Percentiles rank a stretch among this genome's conserved stretches.
Conservation (phyloP, 345 rosid genomes). For the Bretschneidera sinensis region DNA sequence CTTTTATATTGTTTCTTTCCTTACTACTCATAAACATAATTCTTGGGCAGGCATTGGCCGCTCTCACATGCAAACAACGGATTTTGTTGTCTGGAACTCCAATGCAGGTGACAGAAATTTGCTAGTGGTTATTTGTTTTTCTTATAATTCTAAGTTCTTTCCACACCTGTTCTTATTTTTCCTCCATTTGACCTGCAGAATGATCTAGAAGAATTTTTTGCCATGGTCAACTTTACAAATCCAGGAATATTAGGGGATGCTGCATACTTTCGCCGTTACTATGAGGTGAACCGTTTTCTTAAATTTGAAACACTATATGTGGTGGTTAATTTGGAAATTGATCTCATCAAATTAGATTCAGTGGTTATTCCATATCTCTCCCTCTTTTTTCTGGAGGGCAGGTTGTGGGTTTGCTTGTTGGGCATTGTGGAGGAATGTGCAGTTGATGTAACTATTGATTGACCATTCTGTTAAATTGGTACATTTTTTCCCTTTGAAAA, state of each 20-base stretch:
- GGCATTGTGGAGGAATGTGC: not conserved
- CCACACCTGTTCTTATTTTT: constrained; percentile 9
- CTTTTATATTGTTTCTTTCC: not conserved
- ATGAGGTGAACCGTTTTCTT: constrained; percentile 49
- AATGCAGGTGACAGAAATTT: constrained; percentile 66
- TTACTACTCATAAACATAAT: constrained; percentile 16
- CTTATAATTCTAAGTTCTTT: constrained; percentile 8
- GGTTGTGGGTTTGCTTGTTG: no score
- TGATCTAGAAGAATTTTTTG: constrained; percentile 97
- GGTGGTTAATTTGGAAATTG: not conserved
- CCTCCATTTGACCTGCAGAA: constrained; percentile 46
- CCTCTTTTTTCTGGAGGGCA: no score
- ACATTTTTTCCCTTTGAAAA: not conserved
- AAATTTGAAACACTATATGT: no score
- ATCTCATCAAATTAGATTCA: no score
- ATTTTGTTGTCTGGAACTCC: constrained; percentile 97
- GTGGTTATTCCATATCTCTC: no score
- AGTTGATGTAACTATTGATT: not conserved
- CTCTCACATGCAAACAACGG: constrained; percentile 82
- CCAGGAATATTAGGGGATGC: constrained; percentile 89
- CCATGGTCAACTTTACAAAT: constrained; percentile 98
- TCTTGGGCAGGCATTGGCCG: constrained; percentile 75
- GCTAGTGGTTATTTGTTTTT: constrained; percentile 12
- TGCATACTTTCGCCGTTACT: constrained; percentile 83
- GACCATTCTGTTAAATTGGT: not conserved